These are phyloP conservation scores for Backusella liffmaniae DNA, from an alignment of 192 early-diverging fungal species.

Conservation along the genomic window DNA sequence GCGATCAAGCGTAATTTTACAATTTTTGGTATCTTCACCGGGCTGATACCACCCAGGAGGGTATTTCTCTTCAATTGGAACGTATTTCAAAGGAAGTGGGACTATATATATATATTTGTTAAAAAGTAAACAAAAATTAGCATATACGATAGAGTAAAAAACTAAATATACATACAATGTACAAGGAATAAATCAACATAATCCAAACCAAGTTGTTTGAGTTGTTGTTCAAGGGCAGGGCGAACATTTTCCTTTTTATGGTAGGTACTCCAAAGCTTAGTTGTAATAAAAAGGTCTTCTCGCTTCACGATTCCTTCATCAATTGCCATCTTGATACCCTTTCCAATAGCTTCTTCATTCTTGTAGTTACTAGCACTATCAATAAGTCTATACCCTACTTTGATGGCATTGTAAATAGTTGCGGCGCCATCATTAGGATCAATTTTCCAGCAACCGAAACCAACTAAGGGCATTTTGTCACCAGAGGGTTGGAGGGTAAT, in stretches of 20 bases:
- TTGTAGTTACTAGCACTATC: constrained; percentile 62
- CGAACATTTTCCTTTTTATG: constrained; percentile 52
- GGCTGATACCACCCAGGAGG: constrained; percentile 45
- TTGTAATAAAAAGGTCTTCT: constrained; percentile 42
- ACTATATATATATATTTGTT: constrained; percentile 10
- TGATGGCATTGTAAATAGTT: constrained; percentile 42
- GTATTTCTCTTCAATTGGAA: constrained; percentile 38
- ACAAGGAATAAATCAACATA: constrained; percentile 73
- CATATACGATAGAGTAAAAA: not conserved
- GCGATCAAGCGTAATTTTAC: constrained; percentile 30
- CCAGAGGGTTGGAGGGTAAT: constrained; percentile 40
- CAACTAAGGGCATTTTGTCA: constrained; percentile 52
- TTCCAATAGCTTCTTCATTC: constrained; percentile 63
- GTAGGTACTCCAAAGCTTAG: constrained; percentile 64
- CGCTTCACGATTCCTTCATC: constrained; percentile 53
- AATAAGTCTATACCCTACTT: constrained; percentile 37
- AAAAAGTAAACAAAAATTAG: not conserved
- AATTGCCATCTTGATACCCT: constrained; percentile 51
- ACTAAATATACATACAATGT: constrained; percentile 45
- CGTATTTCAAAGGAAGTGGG: constrained; percentile 51
- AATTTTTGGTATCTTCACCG: constrained; percentile 17
- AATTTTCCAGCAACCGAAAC: constrained; percentile 56
- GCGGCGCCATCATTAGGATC: constrained; percentile 38
- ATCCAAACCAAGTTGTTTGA: constrained; percentile 50
- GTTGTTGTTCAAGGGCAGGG: constrained; percentile 47